Percentiles rank a stretch among this genome's conserved stretches.
Conservation (phyloP, 139 green algal species). For the Trebouxia sp. region DNA sequence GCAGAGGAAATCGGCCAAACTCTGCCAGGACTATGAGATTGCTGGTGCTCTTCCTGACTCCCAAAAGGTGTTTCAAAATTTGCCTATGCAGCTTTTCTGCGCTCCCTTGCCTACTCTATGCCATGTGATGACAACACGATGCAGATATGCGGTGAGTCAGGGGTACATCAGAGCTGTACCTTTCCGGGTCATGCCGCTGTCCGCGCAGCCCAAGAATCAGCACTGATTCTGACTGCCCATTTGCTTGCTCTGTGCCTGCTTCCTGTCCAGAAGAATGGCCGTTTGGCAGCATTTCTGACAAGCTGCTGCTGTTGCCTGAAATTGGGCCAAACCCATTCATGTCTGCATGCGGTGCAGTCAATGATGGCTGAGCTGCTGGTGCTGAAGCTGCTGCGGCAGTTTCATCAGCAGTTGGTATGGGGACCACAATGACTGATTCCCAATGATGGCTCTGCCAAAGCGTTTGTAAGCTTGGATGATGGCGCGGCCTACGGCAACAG, state of each 20-base stretch:
- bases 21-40: too few relatives aligned
- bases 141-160: too few relatives aligned
- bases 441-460: neutral
- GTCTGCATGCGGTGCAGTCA: neutral
- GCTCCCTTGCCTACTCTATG: too few relatives aligned
- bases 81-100: too few relatives aligned
- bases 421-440: neutral
- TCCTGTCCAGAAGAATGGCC: neutral
- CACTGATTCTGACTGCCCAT: neutral
- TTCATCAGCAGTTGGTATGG: neutral
- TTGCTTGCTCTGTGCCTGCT: neutral
- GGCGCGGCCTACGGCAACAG: neutral
- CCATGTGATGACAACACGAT: too few relatives aligned
- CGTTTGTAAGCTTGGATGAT: neutral
- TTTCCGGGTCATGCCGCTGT: neutral
- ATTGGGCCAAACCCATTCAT: neutral
- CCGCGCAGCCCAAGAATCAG: neutral
- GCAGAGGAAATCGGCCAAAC: too few relatives aligned
- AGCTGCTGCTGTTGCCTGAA: neutral
- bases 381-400: neutral
- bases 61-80: too few relatives aligned
- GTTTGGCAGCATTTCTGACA: neutral
- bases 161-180: too few relatives aligned
- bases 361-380: neutral
- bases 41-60: too few relatives aligned